Base-by-base conservation (phyloP, 352 stramenopile genomes). In the Phytophthora idaei region DNA sequence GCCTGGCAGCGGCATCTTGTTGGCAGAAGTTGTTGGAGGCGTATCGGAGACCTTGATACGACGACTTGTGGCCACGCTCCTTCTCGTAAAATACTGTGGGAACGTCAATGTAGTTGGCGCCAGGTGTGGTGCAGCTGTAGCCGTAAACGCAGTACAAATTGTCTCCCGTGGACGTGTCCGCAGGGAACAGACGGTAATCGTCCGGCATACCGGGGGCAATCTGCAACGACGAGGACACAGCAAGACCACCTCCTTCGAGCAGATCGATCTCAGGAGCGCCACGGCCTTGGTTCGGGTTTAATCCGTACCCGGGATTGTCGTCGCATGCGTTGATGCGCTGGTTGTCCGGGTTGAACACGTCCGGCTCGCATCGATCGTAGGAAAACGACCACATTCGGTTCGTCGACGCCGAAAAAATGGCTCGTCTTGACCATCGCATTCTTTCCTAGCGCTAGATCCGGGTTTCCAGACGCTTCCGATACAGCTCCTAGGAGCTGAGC, bases 331-430 rank as follows among this genome's bases (percentile, higher is more conserved):
- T 84, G 27, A 88, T 86, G 0, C 67, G 61, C 49, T 86, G 80
- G 57, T 78, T 73, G 3, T 29, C 39, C 1, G 67, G 49, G 12
- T 77, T 29, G 29, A 80, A 78, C 1, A 79, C 36, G 37, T 74
- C 64, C 0, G 69, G 54, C 69, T 98, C 67, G 56, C 95, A 98
- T 15, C 64, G 72, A 50, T 98, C 77, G 66, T 97, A 98, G 47
- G 79, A 96, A 79, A 94, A 98, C 0, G 95, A 94, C 95, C 95
- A 98, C 58, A 98, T 89, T 57, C 93, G 92, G 57, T 94, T 94
- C 3, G 90, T 97, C 0, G 79, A 93, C 0, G 74, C 83, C 28
- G 95, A 92, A 67, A 98, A 98, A 2, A 96, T 97, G 2, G 93
- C 90, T 36, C 95, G 63, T 66, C 1, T n/a, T 21, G 1, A 78